Evolutionary conservation across 1,284 basidiomycete species (phyloP).

Genomic region (Exobasidium rhododendri): DNA sequence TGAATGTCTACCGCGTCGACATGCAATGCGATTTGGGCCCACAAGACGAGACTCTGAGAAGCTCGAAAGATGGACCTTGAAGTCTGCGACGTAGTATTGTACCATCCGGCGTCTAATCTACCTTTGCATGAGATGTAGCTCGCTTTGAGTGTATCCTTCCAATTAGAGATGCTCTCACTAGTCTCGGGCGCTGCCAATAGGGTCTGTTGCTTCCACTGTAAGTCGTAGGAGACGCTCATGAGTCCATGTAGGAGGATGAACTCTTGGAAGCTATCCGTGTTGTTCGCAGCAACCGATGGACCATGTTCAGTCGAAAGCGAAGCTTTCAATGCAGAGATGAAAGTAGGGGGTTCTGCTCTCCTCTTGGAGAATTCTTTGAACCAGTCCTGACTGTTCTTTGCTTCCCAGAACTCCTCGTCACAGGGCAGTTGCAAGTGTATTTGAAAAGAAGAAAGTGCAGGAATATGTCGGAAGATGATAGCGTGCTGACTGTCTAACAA

Average conservation of each 20-base stretch:
- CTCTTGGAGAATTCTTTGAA: slow-evolving; percentile 23
- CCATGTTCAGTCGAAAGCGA: slow-evolving; percentile 19
- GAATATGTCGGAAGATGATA: slow-evolving; percentile 39
- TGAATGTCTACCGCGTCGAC: slow-evolving; percentile 41
- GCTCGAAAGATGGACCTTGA: slow-evolving; percentile 30
- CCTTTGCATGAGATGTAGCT: slow-evolving; percentile 4
- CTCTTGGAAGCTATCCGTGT: slow-evolving; percentile 33
- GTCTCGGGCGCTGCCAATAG: slow-evolving; percentile 30
- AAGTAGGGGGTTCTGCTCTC: slow-evolving; percentile 29
- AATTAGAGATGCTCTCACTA: slow-evolving; percentile 10
- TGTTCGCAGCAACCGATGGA: not conserved
- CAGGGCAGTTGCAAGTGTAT: slow-evolving; percentile 36
- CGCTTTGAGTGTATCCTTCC: slow-evolving; percentile 6
- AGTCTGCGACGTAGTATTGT: not conserved
- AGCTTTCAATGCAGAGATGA: slow-evolving; percentile 36
- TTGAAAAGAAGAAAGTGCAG: slow-evolving; percentile 36
- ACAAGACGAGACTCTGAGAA: slow-evolving; percentile 31
- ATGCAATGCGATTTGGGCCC: slow-evolving; percentile 34
- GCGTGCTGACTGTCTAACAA: slow-evolving; percentile 41
- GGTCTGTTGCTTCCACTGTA: slow-evolving; percentile 42
- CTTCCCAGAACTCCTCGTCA: slow-evolving; percentile 34
- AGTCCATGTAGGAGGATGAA: slow-evolving; percentile 38
- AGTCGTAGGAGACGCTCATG: slow-evolving; percentile 41
- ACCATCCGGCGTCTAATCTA: slow-evolving; percentile 2
- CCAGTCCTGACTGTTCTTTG: slow-evolving; percentile 33